Conservation (phyloP, 2,329 filamentous ascomycete species). For the Claviceps quebecensis region DNA sequence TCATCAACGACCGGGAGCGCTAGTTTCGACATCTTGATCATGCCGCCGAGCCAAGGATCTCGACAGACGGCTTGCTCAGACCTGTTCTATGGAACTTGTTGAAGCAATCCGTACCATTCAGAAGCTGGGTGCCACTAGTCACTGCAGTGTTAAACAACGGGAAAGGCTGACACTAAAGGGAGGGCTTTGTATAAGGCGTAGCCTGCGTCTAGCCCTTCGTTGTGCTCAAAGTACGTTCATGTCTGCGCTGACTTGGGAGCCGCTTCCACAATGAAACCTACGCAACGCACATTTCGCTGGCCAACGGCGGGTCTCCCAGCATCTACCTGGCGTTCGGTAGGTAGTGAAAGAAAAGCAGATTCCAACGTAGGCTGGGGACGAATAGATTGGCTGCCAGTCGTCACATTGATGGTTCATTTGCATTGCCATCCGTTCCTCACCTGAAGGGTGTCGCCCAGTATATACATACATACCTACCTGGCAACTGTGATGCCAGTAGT, state of each 20-base stretch:
- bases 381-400: not conserved
- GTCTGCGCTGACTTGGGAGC: not conserved
- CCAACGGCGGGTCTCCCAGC: too few relatives aligned
- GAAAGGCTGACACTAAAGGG: not conserved
- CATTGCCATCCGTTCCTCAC: too few relatives aligned
- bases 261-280: too few relatives aligned
- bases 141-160: not conserved
- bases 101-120: not conserved
- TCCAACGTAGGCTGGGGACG: not conserved
- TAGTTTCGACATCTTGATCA: constrained; percentile 8
- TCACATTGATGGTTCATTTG: not conserved
- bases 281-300: too few relatives aligned
- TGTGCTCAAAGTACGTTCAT: not conserved
- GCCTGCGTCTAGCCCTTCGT: not conserved
- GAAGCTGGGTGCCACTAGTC: not conserved
- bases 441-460: too few relatives aligned
- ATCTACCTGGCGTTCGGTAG: not conserved
- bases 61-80: too few relatives aligned
- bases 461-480: too few relatives aligned
- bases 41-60: too few relatives aligned
- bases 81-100: not conserved
- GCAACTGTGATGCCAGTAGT: too few relatives aligned
- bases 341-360: not conserved
- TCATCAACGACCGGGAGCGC: constrained; percentile 16
- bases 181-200: not conserved